A percentile compares a stretch with the other conserved stretches of the same genome.
Evolutionary conservation across 2,329 filamentous ascomycete species (phyloP).

Genomic region (Colletotrichum theobromicola): DNA sequence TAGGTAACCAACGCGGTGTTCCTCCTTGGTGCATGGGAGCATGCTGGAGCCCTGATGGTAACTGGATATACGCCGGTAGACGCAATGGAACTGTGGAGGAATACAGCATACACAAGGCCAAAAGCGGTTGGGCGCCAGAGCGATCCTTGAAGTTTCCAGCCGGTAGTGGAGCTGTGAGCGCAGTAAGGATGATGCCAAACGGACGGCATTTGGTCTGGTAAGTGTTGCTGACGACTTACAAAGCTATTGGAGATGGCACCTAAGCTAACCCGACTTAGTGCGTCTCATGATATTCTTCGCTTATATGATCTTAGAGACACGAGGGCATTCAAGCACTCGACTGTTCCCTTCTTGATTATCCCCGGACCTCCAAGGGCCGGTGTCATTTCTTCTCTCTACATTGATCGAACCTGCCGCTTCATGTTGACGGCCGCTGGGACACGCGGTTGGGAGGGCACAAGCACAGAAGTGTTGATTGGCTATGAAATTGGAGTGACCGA

Average conservation of each 20-base stretch:
- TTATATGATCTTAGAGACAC: slow-evolving; percentile 85
- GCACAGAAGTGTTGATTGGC: slow-evolving; percentile 88
- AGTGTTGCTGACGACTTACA: slow-evolving; percentile 22
- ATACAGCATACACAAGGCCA: slow-evolving; percentile 81
- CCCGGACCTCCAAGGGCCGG: slow-evolving; percentile 85
- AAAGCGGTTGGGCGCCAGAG: slow-evolving; percentile 71
- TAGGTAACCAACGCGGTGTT: slow-evolving; percentile 74
- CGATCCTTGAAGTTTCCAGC: slow-evolving; percentile 86
- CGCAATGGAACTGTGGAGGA: slow-evolving; percentile 95
- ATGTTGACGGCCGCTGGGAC: slow-evolving; percentile 94
- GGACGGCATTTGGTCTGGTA: slow-evolving; percentile 86
- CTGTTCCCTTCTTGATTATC: slow-evolving; percentile 94
- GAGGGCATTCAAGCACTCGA: slow-evolving; percentile 71
- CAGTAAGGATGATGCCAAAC: slow-evolving; percentile 89
- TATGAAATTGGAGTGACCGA: slow-evolving; percentile 75
- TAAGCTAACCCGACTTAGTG: slow-evolving; percentile 53
- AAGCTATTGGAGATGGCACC: not conserved
- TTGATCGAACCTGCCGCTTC: slow-evolving; percentile 87
- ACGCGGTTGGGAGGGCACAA: slow-evolving; percentile 90
- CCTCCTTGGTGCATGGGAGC: slow-evolving; percentile 98
- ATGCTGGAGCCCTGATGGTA: slow-evolving; percentile 95
- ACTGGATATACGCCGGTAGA: slow-evolving; percentile 90
- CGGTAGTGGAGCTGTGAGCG: slow-evolving; percentile 88
- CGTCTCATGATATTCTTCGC: slow-evolving; percentile 90
- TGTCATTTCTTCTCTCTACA: slow-evolving; percentile 83